Base-by-base conservation (phyloP, 768 basidiomycete genomes). In the button mushroom (Agaricus bisporus) region DNA sequence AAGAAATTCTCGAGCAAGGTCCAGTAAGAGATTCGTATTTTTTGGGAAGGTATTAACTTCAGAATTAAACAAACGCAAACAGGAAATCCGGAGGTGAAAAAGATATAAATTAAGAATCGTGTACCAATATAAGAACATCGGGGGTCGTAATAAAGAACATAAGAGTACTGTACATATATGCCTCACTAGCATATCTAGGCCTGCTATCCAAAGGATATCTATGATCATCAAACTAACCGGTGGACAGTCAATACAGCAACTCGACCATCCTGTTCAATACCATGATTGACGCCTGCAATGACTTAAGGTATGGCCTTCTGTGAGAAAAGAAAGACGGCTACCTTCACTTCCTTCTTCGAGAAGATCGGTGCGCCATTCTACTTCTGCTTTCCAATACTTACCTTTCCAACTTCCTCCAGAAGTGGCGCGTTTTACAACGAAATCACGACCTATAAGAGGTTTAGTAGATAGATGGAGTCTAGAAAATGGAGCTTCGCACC, bases 201-300 rank as follows among this genome's bases (percentile, higher is more conserved):
- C 22, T 22, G 22, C 22, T 22, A 2, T 22, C 22, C 22, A 22
- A 22, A 22, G 22, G 22, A 11, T 11, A 32, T 7, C 3, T 7
- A 32, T 32, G 32, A 32, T 3, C 32, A 32, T 1, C 18, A 47
- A 28, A 25, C 15, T 14, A 66, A 57, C 18, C 83, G 78, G 28
- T 61, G 58, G 45, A 91, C 82, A 4, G 85, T 91, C 39, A 92
- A 71, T 28, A 93, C 70, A n/a, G 91, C 91, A 15, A 91, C 78
- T 25, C 77, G 77, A 6, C 91, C 91, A 62, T 93, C 91, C 64
- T 90, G 86, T 10, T 79, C 70, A 41, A 94, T 93, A 48, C 77
- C 84, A 63, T 91, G 91, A 62, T 88, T 91, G 32, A 90, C 77
- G 54, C 87, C 89, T 90, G 60, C 22, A 0, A 25, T 4, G 25